Conservation (phyloP, 108 stramenopile genomes). For the Fistulifera solaris region DNA sequence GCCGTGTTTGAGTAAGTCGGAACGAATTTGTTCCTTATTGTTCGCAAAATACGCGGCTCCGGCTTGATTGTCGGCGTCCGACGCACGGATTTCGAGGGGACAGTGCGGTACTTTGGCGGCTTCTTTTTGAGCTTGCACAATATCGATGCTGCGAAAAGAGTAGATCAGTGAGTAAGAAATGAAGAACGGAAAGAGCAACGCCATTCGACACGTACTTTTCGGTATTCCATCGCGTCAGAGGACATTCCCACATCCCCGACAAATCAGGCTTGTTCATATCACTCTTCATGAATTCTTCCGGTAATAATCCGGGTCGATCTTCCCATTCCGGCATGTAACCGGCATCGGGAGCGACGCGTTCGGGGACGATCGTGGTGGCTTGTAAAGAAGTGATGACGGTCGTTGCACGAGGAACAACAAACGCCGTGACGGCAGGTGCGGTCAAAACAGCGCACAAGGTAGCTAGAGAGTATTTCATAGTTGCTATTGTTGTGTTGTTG, state of each 20-base stretch:
- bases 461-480: too few species aligned
- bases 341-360: conserved; percentile 61
- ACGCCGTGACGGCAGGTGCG: neutral
- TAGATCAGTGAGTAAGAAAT: conserved; percentile 1
- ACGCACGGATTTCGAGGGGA: conserved; percentile 60
- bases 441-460: too few species aligned
- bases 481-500: too few species aligned
- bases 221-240: conserved; percentile 76
- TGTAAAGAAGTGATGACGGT: neutral
- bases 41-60: conserved; percentile 58
- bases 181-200: neutral
- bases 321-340: conserved; percentile 76
- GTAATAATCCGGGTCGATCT: conserved; percentile 41
- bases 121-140: conserved; percentile 42
- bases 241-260: conserved; percentile 82
- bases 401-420: neutral
- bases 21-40: conserved; percentile 53
- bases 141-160: conserved; percentile 36
- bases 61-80: conserved; percentile 43
- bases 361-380: conserved; percentile 19
- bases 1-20: conserved; percentile 61
- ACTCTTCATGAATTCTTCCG: conserved; percentile 58
- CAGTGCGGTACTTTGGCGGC: conserved; percentile 41
- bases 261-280: conserved; percentile 66
- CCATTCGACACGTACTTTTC: conserved; percentile 28